Base-by-base conservation (phyloP, 2,329 filamentous ascomycete genomes). In the Arthrobotrys pseudoclavata region DNA sequence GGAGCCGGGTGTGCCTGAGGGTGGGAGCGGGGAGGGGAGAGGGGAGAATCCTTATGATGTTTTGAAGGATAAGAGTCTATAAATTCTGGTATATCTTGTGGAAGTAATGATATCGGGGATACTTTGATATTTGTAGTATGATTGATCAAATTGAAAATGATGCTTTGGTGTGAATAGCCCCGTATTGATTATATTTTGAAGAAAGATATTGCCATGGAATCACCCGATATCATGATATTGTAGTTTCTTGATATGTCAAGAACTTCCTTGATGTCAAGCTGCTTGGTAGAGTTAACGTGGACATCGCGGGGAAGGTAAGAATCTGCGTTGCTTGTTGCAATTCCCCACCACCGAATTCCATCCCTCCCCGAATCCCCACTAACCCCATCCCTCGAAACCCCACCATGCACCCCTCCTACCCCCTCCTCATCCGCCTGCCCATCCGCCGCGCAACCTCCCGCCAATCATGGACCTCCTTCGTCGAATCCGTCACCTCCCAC, bases 401-500 rank as follows among this genome's bases (percentile, higher is more conserved):
- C 37, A 57, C 52, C 40, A 76, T 76, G 72, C 48, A 57, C 10
- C 52, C 52, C 40, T 31, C 67, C 20, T 31, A 31, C 9, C 20
- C 40, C 60, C 52, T 76, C 42, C 24, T 45, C 37, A 10, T 18
- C 24, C 64, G 64, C 18, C 13, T 70, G 4, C 42, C 57, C n/a
- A 18, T 57, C 42, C 64, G 57, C 53, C 40, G 34, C 31, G 12
- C 34, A 42, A 34, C 45, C 10, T 42, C 55, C n/a, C 47, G 31
- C 24, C 48, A 60, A 60, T 60, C 55, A 63, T 69, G 66, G 71
- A 22, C 5, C 34, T n/a, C 31, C 66, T 55, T 66, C 66, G 57
- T 57, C 37, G 53, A 66, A 47, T 71, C 57, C n/a, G 31, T 57
- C 31, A 29, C 40, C 31, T 53, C 66, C 29, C 40, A 15, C 29